Conservation (phyloP, 129 eudicot genomes). For the Rutidosis leptorrhynchoides region DNA sequence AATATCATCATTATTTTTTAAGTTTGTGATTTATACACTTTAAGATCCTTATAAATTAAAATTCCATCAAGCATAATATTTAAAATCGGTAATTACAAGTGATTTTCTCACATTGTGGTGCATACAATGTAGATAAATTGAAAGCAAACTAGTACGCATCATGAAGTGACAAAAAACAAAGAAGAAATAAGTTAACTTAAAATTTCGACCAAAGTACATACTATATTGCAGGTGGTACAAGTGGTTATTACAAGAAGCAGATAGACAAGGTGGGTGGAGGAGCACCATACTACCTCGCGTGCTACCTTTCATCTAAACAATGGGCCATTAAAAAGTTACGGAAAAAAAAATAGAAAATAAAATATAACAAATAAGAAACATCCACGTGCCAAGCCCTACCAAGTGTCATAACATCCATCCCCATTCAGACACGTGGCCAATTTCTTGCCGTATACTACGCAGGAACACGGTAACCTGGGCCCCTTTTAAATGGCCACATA, state of each 20-base stretch:
- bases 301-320: slow-evolving; percentile 15
- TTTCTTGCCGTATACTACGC: slow-evolving; percentile 18
- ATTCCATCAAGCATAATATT: too few relatives aligned
- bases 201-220: not conserved
- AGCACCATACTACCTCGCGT: slow-evolving; percentile 9
- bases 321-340: not conserved
- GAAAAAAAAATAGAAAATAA: not conserved
- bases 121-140: too few relatives aligned
- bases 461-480: slow-evolving; percentile 21
- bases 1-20: too few relatives aligned
- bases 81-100: too few relatives aligned
- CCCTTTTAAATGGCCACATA: slow-evolving; percentile 8
- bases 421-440: slow-evolving; percentile 26
- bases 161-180: not conserved
- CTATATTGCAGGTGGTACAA: slow-evolving; percentile 1
- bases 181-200: too few relatives aligned
- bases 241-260: not conserved
- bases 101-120: too few relatives aligned
- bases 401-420: slow-evolving; percentile 7
- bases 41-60: too few relatives aligned
- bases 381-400: slow-evolving; percentile 29
- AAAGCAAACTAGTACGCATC: too few relatives aligned
- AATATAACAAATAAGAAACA: not conserved
- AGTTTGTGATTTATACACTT: too few relatives aligned
- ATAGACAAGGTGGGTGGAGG: slow-evolving; percentile 3